Evolutionary conservation across 1,284 basidiomycete species (phyloP).

Genomic region (Ganoderma leucocontextum): DNA sequence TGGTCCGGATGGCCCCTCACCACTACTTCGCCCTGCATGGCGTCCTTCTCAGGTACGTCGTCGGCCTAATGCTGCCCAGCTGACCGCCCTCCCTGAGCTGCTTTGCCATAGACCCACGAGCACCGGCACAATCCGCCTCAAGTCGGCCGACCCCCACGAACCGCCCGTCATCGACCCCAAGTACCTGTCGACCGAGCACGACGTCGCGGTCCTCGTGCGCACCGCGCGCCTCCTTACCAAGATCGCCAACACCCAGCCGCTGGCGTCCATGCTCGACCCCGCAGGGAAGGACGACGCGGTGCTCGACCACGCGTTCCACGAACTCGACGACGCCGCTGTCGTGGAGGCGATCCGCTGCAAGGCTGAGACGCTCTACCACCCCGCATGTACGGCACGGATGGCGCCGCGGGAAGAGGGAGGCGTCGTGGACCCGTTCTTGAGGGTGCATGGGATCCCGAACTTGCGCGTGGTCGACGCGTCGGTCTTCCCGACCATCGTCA

Average conservation of each 20-base stretch:
- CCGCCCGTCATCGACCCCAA: slow-evolving; percentile 54
- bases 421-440: slow-evolving; percentile 48
- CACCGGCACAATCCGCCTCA: slow-evolving; percentile 49
- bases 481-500: slow-evolving; percentile 63
- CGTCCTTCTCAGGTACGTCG: slow-evolving; percentile 41
- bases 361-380: slow-evolving; percentile 67
- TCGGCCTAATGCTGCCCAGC: not conserved
- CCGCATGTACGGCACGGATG: slow-evolving; percentile 67
- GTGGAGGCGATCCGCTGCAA: slow-evolving; percentile 51
- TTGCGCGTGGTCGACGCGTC: slow-evolving; percentile 70
- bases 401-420: slow-evolving; percentile 53
- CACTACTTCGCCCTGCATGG: slow-evolving; percentile 43
- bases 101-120: slow-evolving; percentile 50
- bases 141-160: slow-evolving; percentile 51
- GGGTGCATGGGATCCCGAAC: slow-evolving; percentile 48
- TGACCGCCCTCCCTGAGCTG: not conserved
- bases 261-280: slow-evolving; percentile 56
- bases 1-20: slow-evolving; percentile 26
- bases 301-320: slow-evolving; percentile 42
- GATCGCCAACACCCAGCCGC: slow-evolving; percentile 58
- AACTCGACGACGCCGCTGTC: slow-evolving; percentile 41
- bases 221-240: slow-evolving; percentile 58
- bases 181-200: slow-evolving; percentile 63
- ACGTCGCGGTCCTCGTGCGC: slow-evolving; percentile 62
- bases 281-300: slow-evolving; percentile 34